Conservation (phyloP, 768 basidiomycete genomes). For the Phallus indusiatus region DNA sequence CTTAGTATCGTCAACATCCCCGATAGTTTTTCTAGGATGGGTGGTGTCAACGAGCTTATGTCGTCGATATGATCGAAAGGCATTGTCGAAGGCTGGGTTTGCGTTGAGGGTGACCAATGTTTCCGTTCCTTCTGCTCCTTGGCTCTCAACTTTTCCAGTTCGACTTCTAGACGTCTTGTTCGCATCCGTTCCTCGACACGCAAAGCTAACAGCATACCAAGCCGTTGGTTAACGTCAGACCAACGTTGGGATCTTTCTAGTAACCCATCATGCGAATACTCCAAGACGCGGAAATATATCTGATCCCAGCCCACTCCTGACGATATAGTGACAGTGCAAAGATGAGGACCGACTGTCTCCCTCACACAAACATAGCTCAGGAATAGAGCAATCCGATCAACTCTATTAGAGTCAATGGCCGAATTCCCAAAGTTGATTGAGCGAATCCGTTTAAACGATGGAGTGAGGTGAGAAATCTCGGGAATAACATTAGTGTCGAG, state of each 20-base stretch:
- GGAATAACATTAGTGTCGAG: slow-evolving; percentile 22
- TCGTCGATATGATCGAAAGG: too few relatives aligned
- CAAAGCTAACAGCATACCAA: slow-evolving; percentile 1
- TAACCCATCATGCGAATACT: neutral
- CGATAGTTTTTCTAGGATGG: too few relatives aligned
- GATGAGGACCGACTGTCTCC: neutral
- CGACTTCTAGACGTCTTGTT: neutral
- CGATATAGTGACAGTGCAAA: neutral
- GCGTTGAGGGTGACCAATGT: too few relatives aligned
- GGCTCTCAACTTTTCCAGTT: neutral
- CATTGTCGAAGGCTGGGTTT: too few relatives aligned
- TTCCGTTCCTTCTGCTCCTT: neutral
- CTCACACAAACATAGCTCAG: slow-evolving; percentile 42
- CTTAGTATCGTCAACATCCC: too few relatives aligned
- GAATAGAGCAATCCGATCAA: slow-evolving; percentile 38
- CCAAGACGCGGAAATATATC: neutral
- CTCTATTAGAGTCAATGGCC: slow-evolving; percentile 25
- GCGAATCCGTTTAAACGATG: slow-evolving; percentile 14
- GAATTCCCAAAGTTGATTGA: slow-evolving; percentile 44
- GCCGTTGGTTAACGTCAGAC: neutral
- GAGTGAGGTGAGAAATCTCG: slow-evolving; percentile 10
- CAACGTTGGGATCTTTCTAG: neutral
- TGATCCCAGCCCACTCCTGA: neutral
- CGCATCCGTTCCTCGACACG: neutral
- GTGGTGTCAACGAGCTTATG: too few relatives aligned